Evolutionary conservation across 202 grass and related monocot species (phyloP).

Genomic region (Schoenoplectus triqueter): DNA sequence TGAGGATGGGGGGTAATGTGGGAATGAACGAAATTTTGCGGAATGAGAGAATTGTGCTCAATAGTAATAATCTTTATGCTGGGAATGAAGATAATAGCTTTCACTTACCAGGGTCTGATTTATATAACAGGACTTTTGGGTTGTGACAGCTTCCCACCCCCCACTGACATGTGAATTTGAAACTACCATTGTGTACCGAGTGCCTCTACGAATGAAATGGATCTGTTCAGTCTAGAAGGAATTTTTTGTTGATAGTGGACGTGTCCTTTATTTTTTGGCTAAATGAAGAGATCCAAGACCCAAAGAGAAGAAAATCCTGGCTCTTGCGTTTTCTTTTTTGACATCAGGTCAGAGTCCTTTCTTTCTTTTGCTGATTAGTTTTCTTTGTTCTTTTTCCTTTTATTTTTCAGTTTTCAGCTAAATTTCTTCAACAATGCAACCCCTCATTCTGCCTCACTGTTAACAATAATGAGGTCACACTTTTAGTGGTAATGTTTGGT

Average conservation of each 20-base stretch:
- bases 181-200: slow-evolving; percentile 24
- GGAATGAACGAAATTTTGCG: slow-evolving; percentile 58
- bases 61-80: slow-evolving; percentile 54
- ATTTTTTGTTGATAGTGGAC: slow-evolving; percentile 33
- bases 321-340: neutral
- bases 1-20: slow-evolving; percentile 50
- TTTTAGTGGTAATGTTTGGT: neutral
- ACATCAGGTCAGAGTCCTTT: slow-evolving; percentile 17
- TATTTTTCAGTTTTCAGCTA: neutral
- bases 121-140: slow-evolving; percentile 85
- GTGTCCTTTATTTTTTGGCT: slow-evolving; percentile 18
- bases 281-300: slow-evolving; percentile 31
- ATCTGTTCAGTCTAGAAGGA: slow-evolving; percentile 31
- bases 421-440: neutral
- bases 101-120: slow-evolving; percentile 61
- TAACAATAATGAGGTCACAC: neutral
- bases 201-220: slow-evolving; percentile 18
- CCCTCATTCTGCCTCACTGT: neutral
- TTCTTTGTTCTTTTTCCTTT: neutral
- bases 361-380: neutral
- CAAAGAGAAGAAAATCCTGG: slow-evolving; percentile 19
- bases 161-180: slow-evolving; percentile 37
- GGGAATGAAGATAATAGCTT: slow-evolving; percentile 65
- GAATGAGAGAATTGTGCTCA: slow-evolving; percentile 51
- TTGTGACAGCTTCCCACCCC: slow-evolving; percentile 43